These are phyloP conservation scores for Cladosporium sp. DNA, from an alignment of 2,329 filamentous ascomycete genomes.

Conservation along the genomic window DNA sequence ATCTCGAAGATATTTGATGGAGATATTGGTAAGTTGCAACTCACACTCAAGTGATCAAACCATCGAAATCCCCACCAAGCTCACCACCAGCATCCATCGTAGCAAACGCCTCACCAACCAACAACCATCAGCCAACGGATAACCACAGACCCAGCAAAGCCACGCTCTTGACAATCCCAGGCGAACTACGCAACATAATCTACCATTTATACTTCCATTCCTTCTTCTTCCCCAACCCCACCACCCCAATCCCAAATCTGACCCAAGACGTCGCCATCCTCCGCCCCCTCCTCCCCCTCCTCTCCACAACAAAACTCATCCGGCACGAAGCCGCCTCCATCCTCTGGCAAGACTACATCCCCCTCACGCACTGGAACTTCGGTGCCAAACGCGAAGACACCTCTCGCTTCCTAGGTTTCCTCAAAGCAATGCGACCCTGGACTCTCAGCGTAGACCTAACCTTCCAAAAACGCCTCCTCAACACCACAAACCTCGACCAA, in stretches of 20 bases:
- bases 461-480: not conserved
- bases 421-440: not conserved
- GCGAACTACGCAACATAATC: slow-evolving; percentile 1
- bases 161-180: not conserved
- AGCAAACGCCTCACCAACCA: too few relatives aligned
- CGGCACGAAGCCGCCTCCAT: not conserved
- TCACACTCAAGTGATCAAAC: too few relatives aligned
- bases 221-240: not conserved
- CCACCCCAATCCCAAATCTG: not conserved
- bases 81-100: too few relatives aligned
- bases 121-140: too few relatives aligned
- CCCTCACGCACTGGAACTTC: not conserved
- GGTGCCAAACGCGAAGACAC: not conserved
- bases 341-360: slow-evolving; percentile 1
- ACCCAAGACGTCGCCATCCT: not conserved
- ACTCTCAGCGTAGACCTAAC: not conserved
- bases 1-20: too few relatives aligned
- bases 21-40: too few relatives aligned
- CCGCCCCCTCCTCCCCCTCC: not conserved
- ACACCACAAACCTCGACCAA: not conserved
- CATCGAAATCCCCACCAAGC: too few relatives aligned
- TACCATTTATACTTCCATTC: not conserved
- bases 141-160: too few relatives aligned
- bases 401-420: not conserved
- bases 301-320: not conserved